Conservation (phyloP, 176 grass and related monocot species). For the Thalia dealbata region DNA sequence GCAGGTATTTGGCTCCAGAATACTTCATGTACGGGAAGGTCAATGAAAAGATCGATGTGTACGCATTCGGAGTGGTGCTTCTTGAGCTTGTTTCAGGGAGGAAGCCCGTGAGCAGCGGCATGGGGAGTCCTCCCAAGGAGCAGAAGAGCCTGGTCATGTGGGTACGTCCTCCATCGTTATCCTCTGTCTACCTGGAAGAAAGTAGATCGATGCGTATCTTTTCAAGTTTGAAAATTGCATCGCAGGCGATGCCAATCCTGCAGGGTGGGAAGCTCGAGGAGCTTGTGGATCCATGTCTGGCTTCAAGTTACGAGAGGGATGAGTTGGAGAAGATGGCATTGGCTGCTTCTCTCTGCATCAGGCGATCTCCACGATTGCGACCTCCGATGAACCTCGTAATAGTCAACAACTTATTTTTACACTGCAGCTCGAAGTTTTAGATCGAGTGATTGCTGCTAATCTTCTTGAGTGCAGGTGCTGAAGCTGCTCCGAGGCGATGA, state of each 20-base stretch:
- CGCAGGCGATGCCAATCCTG: conserved; percentile 69
- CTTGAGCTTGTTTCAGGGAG: conserved; percentile 84
- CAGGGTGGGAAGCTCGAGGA: conserved; percentile 62
- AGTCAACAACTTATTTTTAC: not conserved
- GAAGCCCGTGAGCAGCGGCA: conserved; percentile 47
- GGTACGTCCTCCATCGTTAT: conserved; percentile 29
- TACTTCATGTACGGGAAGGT: conserved; percentile 98
- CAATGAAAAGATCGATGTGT: conserved; percentile 87
- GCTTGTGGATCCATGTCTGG: conserved; percentile 60
- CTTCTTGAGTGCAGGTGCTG: conserved; percentile 39
- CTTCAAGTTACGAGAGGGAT: conserved; percentile 26
- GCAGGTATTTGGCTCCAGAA: conserved; percentile 91
- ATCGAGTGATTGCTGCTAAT: not conserved
- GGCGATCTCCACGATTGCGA: conserved; percentile 43
- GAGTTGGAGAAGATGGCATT: conserved; percentile 69
- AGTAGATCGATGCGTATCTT: no score
- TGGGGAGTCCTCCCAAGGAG: conserved; percentile 56
- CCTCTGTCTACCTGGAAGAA: no score
- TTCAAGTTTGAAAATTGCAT: not conserved
- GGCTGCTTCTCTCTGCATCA: conserved; percentile 80
- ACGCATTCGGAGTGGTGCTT: conserved; percentile 89
- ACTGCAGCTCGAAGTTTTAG: not conserved
- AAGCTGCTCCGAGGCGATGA: conserved; percentile 60
- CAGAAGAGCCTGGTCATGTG: conserved; percentile 85
- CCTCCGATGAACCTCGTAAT: conserved; percentile 58